Evolutionary conservation across 2,329 filamentous ascomycete species (phyloP), one percentile per base, ranked within the genome.

Genomic region (Akanthomyces dipterigenus): DNA sequence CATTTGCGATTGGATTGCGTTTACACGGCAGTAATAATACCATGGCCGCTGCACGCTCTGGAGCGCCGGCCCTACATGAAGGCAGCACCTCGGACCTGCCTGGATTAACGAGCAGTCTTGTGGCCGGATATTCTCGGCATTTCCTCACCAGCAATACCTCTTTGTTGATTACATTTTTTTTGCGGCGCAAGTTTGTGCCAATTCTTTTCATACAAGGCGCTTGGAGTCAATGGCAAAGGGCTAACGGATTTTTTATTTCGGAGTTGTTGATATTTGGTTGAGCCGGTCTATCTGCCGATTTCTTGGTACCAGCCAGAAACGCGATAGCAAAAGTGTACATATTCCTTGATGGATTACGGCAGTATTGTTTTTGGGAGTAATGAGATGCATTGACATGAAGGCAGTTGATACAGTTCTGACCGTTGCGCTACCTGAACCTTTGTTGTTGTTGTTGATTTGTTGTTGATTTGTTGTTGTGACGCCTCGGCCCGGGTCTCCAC

Each of bases 191-290:
- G 65, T 66, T 66, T 60, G 64, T 72, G 68, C 68, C 71, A 34
- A 66, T 69, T 71, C 67, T 68, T 70, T 70, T 75, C 69, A 72
- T 69, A 73, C 70, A 73, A 64, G 75, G 75, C 75, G 75, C 73
- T 75, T 67, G 75, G 75, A 76, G 75, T 77, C 69, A 67, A 65
- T 67, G 72, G 72, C 68, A 70, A 70, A 71, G 69, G 69, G 69
- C 68, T 64, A 65, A 58, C 67, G 62, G 71, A 68, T 66, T 71
- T 70, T 73, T 71, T 73, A 72, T 70, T 70, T 68, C 70, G 72
- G 72, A 73, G 73, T 73, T 73, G 72, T 65, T 64, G 60, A 60
- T 63, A 56, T 60, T 65, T 63, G 61, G 51, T 63, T 60, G 57
- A 53, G 57, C 49, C 57, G 31, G 63, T 59, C 55, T 61, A 53